phyloP scores from a whole-genome alignment of 192 early-diverging fungal genomes.

The Coemansia sp. region DNA sequence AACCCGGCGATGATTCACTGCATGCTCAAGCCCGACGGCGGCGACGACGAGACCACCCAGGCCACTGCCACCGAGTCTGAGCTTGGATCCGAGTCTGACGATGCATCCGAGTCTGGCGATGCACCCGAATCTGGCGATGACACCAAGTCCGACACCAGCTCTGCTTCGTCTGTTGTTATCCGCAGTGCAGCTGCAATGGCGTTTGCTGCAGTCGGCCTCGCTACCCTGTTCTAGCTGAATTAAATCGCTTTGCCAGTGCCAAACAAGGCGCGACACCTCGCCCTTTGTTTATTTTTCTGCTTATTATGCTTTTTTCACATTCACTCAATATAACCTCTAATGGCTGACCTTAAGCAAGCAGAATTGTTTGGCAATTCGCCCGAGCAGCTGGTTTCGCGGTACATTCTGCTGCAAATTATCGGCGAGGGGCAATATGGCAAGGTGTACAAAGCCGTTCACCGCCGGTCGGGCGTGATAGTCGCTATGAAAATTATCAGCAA shows the following conservation, averaged over 20 bases:
- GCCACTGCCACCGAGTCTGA: neutral
- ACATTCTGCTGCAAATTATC: constrained; percentile 52
- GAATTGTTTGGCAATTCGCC: constrained; percentile 11
- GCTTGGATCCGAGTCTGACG: neutral
- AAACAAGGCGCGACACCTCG: neutral
- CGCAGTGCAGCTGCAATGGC: constrained; percentile 16
- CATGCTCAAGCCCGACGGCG: constrained; percentile 40
- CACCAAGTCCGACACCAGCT: constrained; percentile 1
- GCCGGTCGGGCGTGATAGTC: constrained; percentile 34
- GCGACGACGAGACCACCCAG: neutral
- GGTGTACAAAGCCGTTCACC: constrained; percentile 49
- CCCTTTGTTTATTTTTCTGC: neutral
- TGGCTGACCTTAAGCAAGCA: constrained; percentile 13
- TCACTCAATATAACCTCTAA: constrained; percentile 1
- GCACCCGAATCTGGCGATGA: constrained; percentile 1
- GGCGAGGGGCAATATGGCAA: constrained; percentile 58
- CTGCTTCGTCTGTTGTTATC: constrained; percentile 1
- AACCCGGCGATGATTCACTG: constrained; percentile 45
- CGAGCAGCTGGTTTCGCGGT: constrained; percentile 23
- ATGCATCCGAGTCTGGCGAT: neutral
- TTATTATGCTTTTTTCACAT: neutral
- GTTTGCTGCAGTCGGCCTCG: constrained; percentile 20
- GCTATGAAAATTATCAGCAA: constrained; percentile 56
- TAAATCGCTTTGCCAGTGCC: neutral
- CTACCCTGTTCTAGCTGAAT: constrained; percentile 30